phyloP scores from a whole-genome alignment of 192 early-diverging fungal species.

The Coemansia sp. region DNA sequence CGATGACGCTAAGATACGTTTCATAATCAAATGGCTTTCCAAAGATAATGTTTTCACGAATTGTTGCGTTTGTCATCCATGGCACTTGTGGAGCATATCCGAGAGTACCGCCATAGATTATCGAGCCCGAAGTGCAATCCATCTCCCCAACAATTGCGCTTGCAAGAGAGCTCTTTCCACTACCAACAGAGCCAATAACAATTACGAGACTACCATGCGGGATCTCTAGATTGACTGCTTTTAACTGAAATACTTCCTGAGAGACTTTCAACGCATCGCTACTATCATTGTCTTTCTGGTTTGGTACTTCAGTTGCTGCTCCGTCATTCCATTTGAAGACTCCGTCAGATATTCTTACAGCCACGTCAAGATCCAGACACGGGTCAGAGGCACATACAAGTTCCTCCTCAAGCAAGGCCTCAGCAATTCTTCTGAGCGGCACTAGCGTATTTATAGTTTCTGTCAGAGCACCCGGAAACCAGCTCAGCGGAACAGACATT shows the following conservation, averaged over 20 bases:
- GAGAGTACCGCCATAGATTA: conserved; percentile 44
- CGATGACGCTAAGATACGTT: conserved; percentile 63
- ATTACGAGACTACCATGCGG: conserved; percentile 54
- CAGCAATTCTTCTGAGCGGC: conserved; percentile 33
- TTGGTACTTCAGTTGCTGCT: no score
- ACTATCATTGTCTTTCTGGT: neutral
- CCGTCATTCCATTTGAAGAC: conserved; percentile 21
- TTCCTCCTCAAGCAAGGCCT: conserved; percentile 39
- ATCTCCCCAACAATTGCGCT: conserved; percentile 59
- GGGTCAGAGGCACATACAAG: conserved; percentile 3
- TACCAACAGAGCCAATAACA: conserved; percentile 68
- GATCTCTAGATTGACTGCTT: conserved; percentile 53
- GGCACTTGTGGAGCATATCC: conserved; percentile 55
- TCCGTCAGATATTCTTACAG: conserved; percentile 21
- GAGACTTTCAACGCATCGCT: neutral
- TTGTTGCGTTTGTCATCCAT: conserved; percentile 62
- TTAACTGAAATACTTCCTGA: conserved; percentile 16
- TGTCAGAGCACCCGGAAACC: conserved; percentile 41
- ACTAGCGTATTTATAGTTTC: conserved; percentile 42
- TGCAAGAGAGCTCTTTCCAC: conserved; percentile 60
- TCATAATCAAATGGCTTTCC: conserved; percentile 57
- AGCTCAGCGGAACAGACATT: conserved; percentile 42
- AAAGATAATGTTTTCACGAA: conserved; percentile 75
- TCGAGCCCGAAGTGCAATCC: conserved; percentile 44
- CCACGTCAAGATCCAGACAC: conserved; percentile 17